Conservation (phyloP, 345 rosid species). For the Ceriops tagal region DNA sequence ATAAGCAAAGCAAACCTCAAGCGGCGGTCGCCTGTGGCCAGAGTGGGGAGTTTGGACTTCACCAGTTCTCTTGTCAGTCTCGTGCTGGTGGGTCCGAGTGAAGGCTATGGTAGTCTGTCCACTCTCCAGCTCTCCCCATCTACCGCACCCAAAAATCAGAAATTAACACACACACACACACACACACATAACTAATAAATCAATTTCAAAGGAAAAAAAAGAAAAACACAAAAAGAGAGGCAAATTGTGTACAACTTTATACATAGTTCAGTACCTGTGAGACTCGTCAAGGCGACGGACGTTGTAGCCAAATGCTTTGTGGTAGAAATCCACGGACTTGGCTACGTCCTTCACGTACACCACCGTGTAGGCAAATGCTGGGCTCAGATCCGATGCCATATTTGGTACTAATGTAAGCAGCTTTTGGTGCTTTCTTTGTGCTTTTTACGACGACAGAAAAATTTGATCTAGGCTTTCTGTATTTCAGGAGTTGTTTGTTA, state of each 20-base stretch:
- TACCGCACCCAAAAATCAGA: neutral
- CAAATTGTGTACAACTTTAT: too few species aligned
- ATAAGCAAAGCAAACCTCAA: conserved; percentile 78
- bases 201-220: neutral
- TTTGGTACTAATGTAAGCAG: neutral
- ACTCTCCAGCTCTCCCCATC: conserved; percentile 89
- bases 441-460: neutral
- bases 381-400: conserved; percentile 42
- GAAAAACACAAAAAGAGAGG: too few species aligned
- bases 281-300: conserved; percentile 76
- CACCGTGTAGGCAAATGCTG: conserved; percentile 58
- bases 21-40: conserved; percentile 35
- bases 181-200: neutral
- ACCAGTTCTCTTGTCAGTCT: conserved; percentile 71
- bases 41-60: conserved; percentile 40
- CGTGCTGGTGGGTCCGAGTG: conserved; percentile 71
- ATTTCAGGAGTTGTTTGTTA: too few species aligned
- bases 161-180: neutral
- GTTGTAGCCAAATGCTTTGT: conserved; percentile 62
- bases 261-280: conserved; percentile 36
- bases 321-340: conserved; percentile 63
- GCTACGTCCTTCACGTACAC: conserved; percentile 69
- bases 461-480: neutral
- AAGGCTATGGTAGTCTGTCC: conserved; percentile 84
- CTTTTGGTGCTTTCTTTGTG: neutral